Conservation (phyloP, 2,329 filamentous ascomycete genomes). For the Cryphonectria naterciae region DNA sequence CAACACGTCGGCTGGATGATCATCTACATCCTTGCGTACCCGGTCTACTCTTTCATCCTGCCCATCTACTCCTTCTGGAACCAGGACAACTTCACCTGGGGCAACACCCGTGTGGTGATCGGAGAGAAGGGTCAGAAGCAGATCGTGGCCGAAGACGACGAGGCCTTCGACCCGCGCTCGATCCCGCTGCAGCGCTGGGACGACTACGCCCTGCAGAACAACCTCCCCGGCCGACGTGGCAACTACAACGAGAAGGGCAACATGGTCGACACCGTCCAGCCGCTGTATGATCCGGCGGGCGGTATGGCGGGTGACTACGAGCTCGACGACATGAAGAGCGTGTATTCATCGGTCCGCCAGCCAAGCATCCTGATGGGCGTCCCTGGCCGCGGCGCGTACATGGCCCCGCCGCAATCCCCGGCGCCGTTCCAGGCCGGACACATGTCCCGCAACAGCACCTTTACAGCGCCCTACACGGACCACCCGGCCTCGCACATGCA, state of each 20-base stretch:
- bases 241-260: slow-evolving; percentile 63
- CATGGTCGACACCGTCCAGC: slow-evolving; percentile 68
- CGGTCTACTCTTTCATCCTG: slow-evolving; percentile 88
- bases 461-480: slow-evolving; percentile 53
- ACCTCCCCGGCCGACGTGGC: slow-evolving; percentile 87
- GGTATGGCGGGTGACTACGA: slow-evolving; percentile 61
- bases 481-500: slow-evolving; percentile 44
- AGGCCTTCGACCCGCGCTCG: slow-evolving; percentile 86
- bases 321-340: slow-evolving; percentile 97
- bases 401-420: slow-evolving; percentile 77
- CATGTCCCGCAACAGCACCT: slow-evolving; percentile 48
- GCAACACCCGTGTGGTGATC: slow-evolving; percentile 96
- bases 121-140: slow-evolving; percentile 92
- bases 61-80: slow-evolving; percentile 99
- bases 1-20: slow-evolving; percentile 99
- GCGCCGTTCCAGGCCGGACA: slow-evolving; percentile 64
- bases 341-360: slow-evolving; percentile 89
- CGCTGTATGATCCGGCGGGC: slow-evolving; percentile 77
- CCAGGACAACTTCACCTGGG: slow-evolving; percentile 98
- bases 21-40: slow-evolving; percentile 95
- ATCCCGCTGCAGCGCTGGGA: slow-evolving; percentile 97
- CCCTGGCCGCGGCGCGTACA: slow-evolving; percentile 70
- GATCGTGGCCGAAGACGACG: slow-evolving; percentile 82
- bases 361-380: slow-evolving; percentile 89
- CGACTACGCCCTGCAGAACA: slow-evolving; percentile 86